Base-by-base conservation (phyloP, 495 filamentous ascomycete species). In the Hypoxylon perforatum region DNA sequence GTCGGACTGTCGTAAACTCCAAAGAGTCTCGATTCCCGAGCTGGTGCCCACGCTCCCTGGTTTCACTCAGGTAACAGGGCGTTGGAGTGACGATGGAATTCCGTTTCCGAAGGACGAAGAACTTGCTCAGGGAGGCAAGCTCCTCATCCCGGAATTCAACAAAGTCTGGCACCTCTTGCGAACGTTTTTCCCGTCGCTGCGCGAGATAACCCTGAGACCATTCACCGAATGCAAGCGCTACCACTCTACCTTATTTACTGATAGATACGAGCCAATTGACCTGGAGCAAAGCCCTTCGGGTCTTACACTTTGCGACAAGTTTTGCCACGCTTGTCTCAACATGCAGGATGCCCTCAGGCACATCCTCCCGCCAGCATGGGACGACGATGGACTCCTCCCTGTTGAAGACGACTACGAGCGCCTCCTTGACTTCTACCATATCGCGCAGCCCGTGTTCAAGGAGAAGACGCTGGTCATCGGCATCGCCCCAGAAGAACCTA, bases 381-480 rank as follows among this genome's bases (percentile, higher is more conserved):
- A 12, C 9, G 39, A 42, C 10, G 10, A 14, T 7, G 5, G 15
- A 8, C 15, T 39, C 36, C 36, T 8, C 4, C 5, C 36, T 5
- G 15, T 42, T 8, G 14, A n/a, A 6, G 14, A 1, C 23, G 23
- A 11, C 23, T 8, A 35, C 48, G 48, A 38, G 28, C 23, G 48
- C 28, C 6, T 35, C 15, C 25, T 28, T 7, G 25, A 28, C 25
- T 28, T 7, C 5, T 12, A 38, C 3, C 7, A 12, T 8, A 57
- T 52, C 7, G 45, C 30, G 12, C 8, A 38, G 15, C 42, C 61
- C 3, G 21, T 57, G 8, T 57, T 25, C 52, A 49, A 41, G 22
- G 44, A 57, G 22, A 12, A 57, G 46, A 61, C 55, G 14, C 10
- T 67, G 22, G 44, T 61, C 10, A 64, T 62, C 30, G 55, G 57